Base-by-base conservation (phyloP, 2,329 filamentous ascomycete genomes). In the Penicillium occitanis region DNA sequence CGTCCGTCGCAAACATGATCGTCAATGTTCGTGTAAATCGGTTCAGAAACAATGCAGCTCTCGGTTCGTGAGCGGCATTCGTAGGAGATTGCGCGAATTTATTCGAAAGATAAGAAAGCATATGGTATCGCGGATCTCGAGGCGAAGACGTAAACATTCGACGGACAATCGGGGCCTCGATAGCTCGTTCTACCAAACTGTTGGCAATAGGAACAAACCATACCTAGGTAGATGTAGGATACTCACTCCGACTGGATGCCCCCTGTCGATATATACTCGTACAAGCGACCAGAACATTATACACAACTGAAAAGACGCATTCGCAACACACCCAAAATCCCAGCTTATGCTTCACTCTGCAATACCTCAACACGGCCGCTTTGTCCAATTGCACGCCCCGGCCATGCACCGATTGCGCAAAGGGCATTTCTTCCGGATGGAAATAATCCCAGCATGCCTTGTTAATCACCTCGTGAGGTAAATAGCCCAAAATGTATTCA, bases 261-360 rank as follows among this genome's bases (percentile, higher is more conserved):
- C 88, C 88, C 63, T 84, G 82, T 62, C 84, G 84, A 75, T 95
- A 96, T 69, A 95, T 86, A 73, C 90, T 93, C 13, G 89, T 94
- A 74, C 91, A 93, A 48, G 91, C 91, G 59, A 96, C 91, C 77
- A 96, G 83, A 25, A 95, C 91, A 83, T 96, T 90, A 76, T 96
- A 91, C 51, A 96, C 92, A 50, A 96, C 84, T 5, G 92, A 95
- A 76, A 96, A 96, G 77, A 92, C 93, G 78, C 91, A 95, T 79
- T 96, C 92, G 78, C 91, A 95, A 68, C 87, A 88, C 46, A 94
- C 81, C 88, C 90, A 96, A 63, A 85, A 81, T 17, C 90, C 91
- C 72, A 89, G 81, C 55, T 85, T 87, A 65, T 90, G 87, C 71
- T 84, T 85, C 68, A 96, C 86, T 42, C 87, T 86, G 68, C 89